phyloP scores from a whole-genome alignment of 306 rosid genomes.

The Echinosophora koreensis region DNA sequence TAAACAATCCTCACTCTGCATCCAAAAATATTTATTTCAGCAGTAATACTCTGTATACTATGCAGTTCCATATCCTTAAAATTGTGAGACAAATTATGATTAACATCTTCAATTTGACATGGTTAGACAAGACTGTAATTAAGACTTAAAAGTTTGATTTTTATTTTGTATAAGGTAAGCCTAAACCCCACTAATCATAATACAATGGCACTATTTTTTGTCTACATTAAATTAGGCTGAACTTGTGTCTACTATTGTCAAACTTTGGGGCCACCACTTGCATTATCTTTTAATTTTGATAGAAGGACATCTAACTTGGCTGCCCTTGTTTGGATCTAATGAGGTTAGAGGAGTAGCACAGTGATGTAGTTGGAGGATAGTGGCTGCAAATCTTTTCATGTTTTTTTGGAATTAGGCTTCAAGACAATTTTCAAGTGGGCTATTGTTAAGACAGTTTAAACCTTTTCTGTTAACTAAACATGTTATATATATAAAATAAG shows the following conservation, averaged over 20 bases:
- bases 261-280: slow-evolving; percentile 57
- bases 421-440: slow-evolving; percentile 45
- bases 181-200: slow-evolving; percentile 47
- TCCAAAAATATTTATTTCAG: slow-evolving; percentile 23
- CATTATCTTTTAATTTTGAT: not conserved
- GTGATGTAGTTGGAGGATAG: not conserved
- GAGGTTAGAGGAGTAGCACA: slow-evolving; percentile 8
- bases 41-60: slow-evolving; percentile 12
- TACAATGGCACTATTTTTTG: slow-evolving; percentile 45
- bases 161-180: slow-evolving; percentile 41
- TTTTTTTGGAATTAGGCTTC: slow-evolving; percentile 26
- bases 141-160: slow-evolving; percentile 37
- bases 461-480: slow-evolving; percentile 37
- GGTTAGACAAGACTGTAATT: slow-evolving; percentile 27
- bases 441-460: slow-evolving; percentile 21
- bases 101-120: slow-evolving; percentile 20
- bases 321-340: slow-evolving; percentile 10
- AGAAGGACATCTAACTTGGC: too few species aligned
- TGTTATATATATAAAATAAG: too few species aligned
- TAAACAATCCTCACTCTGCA: slow-evolving; percentile 10
- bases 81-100: slow-evolving; percentile 36
- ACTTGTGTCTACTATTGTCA: slow-evolving; percentile 47
- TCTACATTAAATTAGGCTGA: slow-evolving; percentile 38
- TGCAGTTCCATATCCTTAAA: slow-evolving; percentile 27
- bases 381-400: slow-evolving; percentile 21